Evolutionary conservation across 805 yeast genomes (phyloP), one percentile per base, ranked within the genome.

Genomic region (Zygosaccharomyces siamensis): DNA sequence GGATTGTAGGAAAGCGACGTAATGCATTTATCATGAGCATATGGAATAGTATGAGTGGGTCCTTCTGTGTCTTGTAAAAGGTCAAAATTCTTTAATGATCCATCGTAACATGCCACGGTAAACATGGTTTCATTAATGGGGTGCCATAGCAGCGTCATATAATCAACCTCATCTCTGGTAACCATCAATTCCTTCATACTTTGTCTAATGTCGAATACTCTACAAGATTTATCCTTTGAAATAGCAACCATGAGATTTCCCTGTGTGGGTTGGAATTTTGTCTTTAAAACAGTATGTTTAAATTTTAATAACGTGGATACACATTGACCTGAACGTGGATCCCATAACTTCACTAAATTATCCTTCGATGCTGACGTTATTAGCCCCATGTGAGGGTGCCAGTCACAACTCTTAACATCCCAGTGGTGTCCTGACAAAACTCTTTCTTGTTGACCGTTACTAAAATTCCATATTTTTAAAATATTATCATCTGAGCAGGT

Each of bases 341-440:
- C 99, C 99, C 99, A 93, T 23, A 93, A 72, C 68, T 90, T 89
- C 42, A 93, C 79, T 56, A 89, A 72, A 67, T 95, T 95, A 68
- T 93, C 99, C 65, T 95, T 93, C 0, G 98, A 93, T 0, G 97
- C 99, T 54, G 90, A 79, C 0, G 86, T 97, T 44, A 93, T 76
- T 24, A 93, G 73, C 0, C 97, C 97, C 68, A 88, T 71, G 10
- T 77, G 74, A 4, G 95, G 87, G 67, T 93, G 99, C 99, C 99
- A 93, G 67, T 93, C 98, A 46, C 95, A 87, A 47, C 90, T 81
- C 64, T 93, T 93, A 20, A 93, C 97, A 68, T 93, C 99, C 99
- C 99, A 93, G 65, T 95, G 96, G 69, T 93, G 99, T 2, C 98
- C 98, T 21, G 81, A 76, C 47, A 93, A 72, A 0, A 80, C 74